Base-by-base conservation (phyloP, 768 basidiomycete species). In the Leccinum boreale region DNA sequence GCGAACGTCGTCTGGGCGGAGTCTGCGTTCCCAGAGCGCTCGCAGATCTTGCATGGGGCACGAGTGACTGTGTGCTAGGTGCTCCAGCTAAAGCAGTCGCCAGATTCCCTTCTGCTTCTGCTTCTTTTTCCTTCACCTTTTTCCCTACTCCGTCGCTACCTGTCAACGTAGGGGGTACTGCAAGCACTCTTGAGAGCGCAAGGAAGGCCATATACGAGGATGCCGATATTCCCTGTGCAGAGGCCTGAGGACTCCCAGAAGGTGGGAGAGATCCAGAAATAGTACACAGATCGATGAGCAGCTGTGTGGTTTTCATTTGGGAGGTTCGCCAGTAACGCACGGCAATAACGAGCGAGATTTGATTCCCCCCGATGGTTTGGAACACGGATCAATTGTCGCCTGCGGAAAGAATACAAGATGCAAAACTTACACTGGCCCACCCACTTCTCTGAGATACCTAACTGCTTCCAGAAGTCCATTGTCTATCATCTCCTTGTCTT, bases 221-320 rank as follows among this genome's bases (percentile, higher is more conserved):
- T 1, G 67, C 55, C 65, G 14, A 73, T 64, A 12, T 67, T 67
- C 45, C 71, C 15, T 57, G 64, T 23, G 47, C 15, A 10, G 59
- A 56, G 23, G 52, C 67, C 68, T 31, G 66, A 67, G 29, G 74
- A 50, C 2, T 44, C n/a, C 57, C 56, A 4, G 62, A 49, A 33
- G 73, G 58, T 1, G 84, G 75, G 4, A 82, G 75, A 4, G 80
- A 79, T 1, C 79, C 78, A 21, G 77, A 71, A 15, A 85, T 86
- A 0, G 94, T 91, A 68, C 96, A 98, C 0, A 98, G 79, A 62
- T 98, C 95, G 52, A 96, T 92, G 5, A 98, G 81, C 0, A 99
- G 79, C 55, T 90, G 84, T 0, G 96, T 98, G 0, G 95, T 95
- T 67, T 67, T 93, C 92, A 58, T 87, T 81, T 0, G 96, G 94